Evolutionary conservation across 148 eudicot species (phyloP).

Genomic region (Rhododendron vialii): DNA sequence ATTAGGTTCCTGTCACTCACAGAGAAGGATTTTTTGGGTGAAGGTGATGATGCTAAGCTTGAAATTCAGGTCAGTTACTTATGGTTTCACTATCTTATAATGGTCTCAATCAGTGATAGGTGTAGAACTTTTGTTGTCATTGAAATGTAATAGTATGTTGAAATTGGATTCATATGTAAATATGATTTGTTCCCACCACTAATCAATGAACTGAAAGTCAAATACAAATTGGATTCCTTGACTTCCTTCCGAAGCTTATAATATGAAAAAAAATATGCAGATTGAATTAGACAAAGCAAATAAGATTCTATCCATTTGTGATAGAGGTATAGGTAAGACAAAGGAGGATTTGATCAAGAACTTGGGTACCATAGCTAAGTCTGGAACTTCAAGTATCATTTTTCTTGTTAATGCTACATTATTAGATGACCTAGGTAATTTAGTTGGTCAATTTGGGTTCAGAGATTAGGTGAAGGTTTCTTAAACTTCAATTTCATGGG

Average conservation of each 20-base stretch:
- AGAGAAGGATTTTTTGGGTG: constrained; percentile 87
- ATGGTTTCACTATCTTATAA: not conserved
- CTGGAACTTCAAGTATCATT: constrained; percentile 90
- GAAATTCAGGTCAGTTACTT: constrained; percentile 65
- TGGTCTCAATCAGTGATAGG: not conserved
- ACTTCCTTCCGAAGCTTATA: not conserved
- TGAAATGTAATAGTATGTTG: not conserved
- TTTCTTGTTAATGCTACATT: not conserved
- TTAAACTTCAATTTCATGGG: no score
- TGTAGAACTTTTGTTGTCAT: not conserved
- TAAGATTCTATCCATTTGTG: constrained; percentile 84
- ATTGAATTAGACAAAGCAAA: constrained; percentile 89
- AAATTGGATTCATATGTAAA: not conserved
- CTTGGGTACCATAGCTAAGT: constrained; percentile 95
- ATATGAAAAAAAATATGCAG: constrained; percentile 33
- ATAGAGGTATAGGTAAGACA: constrained; percentile 96
- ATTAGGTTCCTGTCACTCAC: constrained; percentile 93
- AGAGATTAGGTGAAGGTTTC: no score
- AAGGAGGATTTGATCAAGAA: constrained; percentile 96
- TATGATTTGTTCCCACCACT: not conserved
- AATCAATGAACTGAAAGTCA: not conserved
- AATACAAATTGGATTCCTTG: not conserved
- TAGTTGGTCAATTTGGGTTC: no score
- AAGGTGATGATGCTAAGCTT: constrained; percentile 84
- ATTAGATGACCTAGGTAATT: no score